Percentiles rank a stretch among this genome's conserved stretches.
Evolutionary conservation across 2,329 filamentous ascomycete species (phyloP).

Genomic region (Fusarium globosum): DNA sequence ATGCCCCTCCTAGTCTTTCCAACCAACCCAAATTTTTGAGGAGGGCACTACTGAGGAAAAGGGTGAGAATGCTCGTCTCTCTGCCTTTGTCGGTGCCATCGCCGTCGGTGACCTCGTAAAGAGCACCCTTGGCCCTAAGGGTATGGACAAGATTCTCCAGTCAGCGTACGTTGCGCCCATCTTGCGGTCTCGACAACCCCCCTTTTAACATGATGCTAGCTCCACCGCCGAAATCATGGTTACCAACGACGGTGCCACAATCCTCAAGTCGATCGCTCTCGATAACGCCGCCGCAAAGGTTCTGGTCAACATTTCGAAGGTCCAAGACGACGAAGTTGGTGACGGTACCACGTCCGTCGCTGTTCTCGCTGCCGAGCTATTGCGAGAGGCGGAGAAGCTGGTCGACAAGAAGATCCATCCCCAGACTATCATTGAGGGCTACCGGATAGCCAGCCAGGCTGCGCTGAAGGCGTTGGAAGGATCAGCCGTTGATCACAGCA

Average conservation of each 20-base stretch:
- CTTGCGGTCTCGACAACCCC: constrained; percentile 22
- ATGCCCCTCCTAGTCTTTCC: constrained; percentile 66
- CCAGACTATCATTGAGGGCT: constrained; percentile 99
- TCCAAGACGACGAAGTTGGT: constrained; percentile 98
- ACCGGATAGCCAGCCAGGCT: constrained; percentile 93
- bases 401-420: constrained; percentile 99
- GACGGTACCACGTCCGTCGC: constrained; percentile 99
- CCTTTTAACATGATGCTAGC: constrained; percentile 57
- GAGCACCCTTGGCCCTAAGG: constrained; percentile 95
- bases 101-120: constrained; percentile 98
- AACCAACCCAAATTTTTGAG: constrained; percentile 97
- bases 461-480: constrained; percentile 86
- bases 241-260: constrained; percentile 98
- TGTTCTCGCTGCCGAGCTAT: constrained; percentile 91
- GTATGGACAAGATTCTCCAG: constrained; percentile 98
- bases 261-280: constrained; percentile 96
- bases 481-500: constrained; percentile 89
- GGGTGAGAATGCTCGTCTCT: constrained; percentile 97
- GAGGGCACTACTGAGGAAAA: constrained; percentile 98
- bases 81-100: constrained; percentile 98
- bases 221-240: constrained; percentile 98
- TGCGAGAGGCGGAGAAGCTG: constrained; percentile 96
- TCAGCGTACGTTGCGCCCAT: constrained; percentile 76
- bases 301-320: constrained; percentile 98
- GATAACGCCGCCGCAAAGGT: constrained; percentile 99